phyloP scores from a whole-genome alignment of 352 stramenopile species.

The Phytophthora capsici region DNA sequence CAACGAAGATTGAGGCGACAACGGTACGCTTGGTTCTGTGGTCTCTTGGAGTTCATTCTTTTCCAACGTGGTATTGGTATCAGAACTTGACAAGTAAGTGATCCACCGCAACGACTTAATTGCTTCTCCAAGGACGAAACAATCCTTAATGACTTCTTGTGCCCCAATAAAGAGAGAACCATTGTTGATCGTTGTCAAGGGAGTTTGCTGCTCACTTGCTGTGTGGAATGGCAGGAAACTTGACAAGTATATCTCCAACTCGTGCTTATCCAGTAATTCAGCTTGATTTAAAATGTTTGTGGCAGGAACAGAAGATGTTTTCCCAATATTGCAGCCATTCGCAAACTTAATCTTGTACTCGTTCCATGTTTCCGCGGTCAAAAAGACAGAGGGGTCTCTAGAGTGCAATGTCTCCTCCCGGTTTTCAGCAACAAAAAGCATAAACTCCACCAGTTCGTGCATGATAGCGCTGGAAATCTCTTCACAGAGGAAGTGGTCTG shows the following conservation, averaged over 20 bases:
- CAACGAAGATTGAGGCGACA: not conserved
- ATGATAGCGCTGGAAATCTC: constrained; percentile 49
- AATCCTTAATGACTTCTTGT: constrained; percentile 49
- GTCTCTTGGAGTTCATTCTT: not conserved
- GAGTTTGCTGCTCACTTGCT: constrained; percentile 22
- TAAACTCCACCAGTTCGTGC: constrained; percentile 65
- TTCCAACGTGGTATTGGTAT: not conserved
- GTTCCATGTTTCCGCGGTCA: constrained; percentile 53
- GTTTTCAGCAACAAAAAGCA: constrained; percentile 53
- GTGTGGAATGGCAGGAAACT: constrained; percentile 36
- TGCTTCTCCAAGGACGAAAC: constrained; percentile 58
- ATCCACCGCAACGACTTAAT: constrained; percentile 77
- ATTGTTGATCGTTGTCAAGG: constrained; percentile 27
- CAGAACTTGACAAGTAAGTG: constrained; percentile 9
- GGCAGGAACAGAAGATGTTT: not conserved
- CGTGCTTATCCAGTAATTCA: constrained; percentile 36
- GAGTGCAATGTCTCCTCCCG: constrained; percentile 56
- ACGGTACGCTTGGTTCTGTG: not conserved
- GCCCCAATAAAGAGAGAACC: constrained; percentile 58
- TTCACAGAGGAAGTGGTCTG: constrained; percentile 49
- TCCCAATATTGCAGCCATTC: constrained; percentile 13
- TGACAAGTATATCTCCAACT: constrained; percentile 57
- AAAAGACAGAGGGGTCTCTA: constrained; percentile 44
- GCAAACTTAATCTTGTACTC: constrained; percentile 65
- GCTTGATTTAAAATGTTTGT: constrained; percentile 4